A percentile compares a stretch with the other conserved stretches of the same genome.
phyloP scores from a whole-genome alignment of 164 flowering plant species.

The Umbellularia californica region DNA sequence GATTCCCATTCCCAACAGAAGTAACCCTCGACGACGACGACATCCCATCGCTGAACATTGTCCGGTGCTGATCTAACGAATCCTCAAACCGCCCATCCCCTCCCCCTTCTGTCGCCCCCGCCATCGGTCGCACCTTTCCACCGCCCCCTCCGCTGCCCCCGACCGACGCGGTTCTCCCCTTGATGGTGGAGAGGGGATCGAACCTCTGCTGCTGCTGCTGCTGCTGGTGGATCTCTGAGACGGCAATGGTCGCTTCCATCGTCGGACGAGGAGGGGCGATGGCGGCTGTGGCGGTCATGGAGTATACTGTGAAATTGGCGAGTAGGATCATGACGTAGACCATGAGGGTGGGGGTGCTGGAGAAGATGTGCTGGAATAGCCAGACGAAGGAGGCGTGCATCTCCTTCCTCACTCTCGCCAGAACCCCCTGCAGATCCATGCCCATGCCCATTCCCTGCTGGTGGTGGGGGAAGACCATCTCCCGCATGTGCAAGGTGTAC shows the following conservation, averaged over 20 bases:
- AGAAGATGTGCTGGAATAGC: constrained; percentile 87
- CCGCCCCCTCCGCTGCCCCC: constrained; percentile 75
- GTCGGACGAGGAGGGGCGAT: constrained; percentile 29
- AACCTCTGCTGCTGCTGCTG: constrained; percentile 20
- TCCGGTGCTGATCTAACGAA: constrained; percentile 17
- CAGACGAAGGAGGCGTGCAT: constrained; percentile 89
- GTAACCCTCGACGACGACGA: too few relatives aligned
- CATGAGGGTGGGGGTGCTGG: constrained; percentile 88
- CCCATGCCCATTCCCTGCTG: constrained; percentile 31
- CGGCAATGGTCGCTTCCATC: constrained; percentile 13
- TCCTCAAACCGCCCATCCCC: constrained; percentile 38
- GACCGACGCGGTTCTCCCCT: constrained; percentile 44
- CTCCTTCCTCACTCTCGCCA: constrained; percentile 64
- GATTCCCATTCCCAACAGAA: constrained; percentile 1
- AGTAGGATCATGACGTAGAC: constrained; percentile 87
- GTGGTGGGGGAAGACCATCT: constrained; percentile 58
- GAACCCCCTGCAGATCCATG: constrained; percentile 56
- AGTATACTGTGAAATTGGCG: constrained; percentile 84
- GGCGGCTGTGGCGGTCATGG: constrained; percentile 56
- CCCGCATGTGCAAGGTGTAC: constrained; percentile 71
- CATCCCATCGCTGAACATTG: constrained; percentile 42
- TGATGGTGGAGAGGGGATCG: constrained; percentile 43
- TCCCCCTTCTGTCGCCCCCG: constrained; percentile 62
- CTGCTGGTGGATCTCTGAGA: constrained; percentile 20
- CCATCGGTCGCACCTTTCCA: constrained; percentile 42